Conservation (phyloP, 805 yeast species). For the Lachancea cidri region DNA sequence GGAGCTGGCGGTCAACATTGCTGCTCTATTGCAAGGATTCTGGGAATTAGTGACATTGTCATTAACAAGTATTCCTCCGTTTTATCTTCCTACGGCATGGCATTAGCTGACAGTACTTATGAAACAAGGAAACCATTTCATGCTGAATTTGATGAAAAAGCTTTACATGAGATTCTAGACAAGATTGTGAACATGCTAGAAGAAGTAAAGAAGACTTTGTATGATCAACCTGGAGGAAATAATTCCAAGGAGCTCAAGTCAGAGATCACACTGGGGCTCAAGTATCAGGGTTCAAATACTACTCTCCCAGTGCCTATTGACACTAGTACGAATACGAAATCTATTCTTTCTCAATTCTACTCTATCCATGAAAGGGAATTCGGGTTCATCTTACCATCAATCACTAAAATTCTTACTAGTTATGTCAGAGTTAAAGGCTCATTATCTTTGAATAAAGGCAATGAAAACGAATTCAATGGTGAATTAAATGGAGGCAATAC, state of each 20-base stretch:
- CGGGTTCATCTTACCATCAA: not conserved
- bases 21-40: constrained; percentile 62
- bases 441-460: not conserved
- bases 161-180: constrained; percentile 17
- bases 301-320: constrained; percentile 56
- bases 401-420: not conserved
- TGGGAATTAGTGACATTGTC: constrained; percentile 64
- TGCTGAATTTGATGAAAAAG: constrained; percentile 14
- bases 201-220: not conserved
- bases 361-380: constrained; percentile 57
- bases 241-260: constrained; percentile 38
- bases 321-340: not conserved
- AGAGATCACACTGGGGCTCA: constrained; percentile 68
- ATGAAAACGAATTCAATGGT: too few species aligned
- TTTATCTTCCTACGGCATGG: constrained; percentile 83
- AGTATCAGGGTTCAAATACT: constrained; percentile 89
- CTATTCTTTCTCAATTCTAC: not conserved
- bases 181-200: constrained; percentile 3
- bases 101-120: constrained; percentile 77
- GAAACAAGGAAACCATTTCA: constrained; percentile 76
- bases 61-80: constrained; percentile 81
- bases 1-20: constrained; percentile 96
- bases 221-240: too few species aligned
- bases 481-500: too few species aligned
- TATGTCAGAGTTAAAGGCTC: not conserved